Base-by-base conservation (phyloP, 768 basidiomycete species). In the Pseudohyphozyma bogoriensis region DNA sequence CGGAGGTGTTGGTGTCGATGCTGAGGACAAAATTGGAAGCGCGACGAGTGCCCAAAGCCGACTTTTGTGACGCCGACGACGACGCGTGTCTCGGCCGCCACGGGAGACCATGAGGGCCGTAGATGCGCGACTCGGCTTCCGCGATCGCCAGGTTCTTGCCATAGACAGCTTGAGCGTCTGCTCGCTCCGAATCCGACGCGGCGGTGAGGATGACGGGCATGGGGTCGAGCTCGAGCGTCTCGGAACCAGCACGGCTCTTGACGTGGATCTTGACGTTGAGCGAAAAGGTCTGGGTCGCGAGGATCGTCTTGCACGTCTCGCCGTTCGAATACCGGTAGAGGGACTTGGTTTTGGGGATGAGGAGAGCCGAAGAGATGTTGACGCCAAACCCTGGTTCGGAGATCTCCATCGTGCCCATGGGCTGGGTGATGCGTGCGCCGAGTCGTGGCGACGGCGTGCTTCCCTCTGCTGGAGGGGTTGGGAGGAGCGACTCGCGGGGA, bases 251-350 rank as follows among this genome's bases (percentile, higher is more conserved):
- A 15, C 46, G 33, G 22, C 20, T n/a, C 32, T 46, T 39, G 42
- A 51, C 35, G 24, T 32, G 28, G 24, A 63, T 33, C 53, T 59
- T 42, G 65, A 84, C 77, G 47, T 82, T 80, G 66, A 84, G 75
- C 72, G 83, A 82, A 72, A 86, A 90, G 71, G 79, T 80, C 55
- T 87, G 80, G 55, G 80, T 79, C 18, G 80, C 82, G 66, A 84
- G 72, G 53, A 81, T 77, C 44, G 84, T 84, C 64, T 79, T 77
- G 66, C 87, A 80, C 31, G 85, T 84, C 76, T 88, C 86, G 15
- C 87, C 87, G 58, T 85, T 79, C 12, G 86, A 80, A 85, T 87
- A 89, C 24, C 85, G 81, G 68, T 80, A 82, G 59, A 79, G 79
- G 4, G 39, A 44, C 55, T 57, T 65, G 39, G 46, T 22, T 28